These are phyloP conservation scores for Prunella vulgaris DNA, from an alignment of 257 asterid genomes.

Conservation along the genomic window DNA sequence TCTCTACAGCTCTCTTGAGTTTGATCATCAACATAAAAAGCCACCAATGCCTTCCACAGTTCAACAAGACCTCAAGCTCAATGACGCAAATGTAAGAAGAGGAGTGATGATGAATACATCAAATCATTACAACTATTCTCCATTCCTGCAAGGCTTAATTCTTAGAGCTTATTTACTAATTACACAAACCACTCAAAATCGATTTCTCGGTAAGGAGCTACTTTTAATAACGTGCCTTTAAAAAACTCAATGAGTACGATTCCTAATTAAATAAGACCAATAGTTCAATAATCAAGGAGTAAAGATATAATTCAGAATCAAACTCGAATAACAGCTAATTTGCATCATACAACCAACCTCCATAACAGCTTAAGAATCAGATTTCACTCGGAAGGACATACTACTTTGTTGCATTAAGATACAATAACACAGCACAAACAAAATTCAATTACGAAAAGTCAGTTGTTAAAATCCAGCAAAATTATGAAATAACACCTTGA, in stretches of 20 bases:
- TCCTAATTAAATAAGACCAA: background rate
- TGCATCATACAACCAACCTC: background rate
- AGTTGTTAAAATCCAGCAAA: background rate
- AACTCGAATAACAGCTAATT: constrained; percentile 1
- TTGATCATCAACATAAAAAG: background rate
- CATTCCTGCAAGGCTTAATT: background rate
- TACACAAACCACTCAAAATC: background rate
- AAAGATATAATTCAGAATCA: constrained; percentile 2
- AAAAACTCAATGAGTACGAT: background rate
- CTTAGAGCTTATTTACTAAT: background rate
- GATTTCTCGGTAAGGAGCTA: background rate
- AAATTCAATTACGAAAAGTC: constrained; percentile 9
- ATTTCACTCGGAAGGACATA: background rate
- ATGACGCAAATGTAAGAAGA: background rate
- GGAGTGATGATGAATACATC: background rate
- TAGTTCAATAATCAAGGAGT: too few species aligned
- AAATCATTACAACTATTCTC: background rate
- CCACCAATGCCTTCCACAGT: background rate
- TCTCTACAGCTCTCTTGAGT: background rate
- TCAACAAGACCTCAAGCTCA: background rate
- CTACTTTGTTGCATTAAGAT: background rate
- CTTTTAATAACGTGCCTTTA: background rate
- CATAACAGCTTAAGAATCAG: background rate
- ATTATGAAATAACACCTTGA: constrained; percentile 46
- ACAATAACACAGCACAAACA: background rate